Evolutionary conservation across 78 protist species (phyloP).

Genomic region (Dictyostelium brefeldianum): DNA sequence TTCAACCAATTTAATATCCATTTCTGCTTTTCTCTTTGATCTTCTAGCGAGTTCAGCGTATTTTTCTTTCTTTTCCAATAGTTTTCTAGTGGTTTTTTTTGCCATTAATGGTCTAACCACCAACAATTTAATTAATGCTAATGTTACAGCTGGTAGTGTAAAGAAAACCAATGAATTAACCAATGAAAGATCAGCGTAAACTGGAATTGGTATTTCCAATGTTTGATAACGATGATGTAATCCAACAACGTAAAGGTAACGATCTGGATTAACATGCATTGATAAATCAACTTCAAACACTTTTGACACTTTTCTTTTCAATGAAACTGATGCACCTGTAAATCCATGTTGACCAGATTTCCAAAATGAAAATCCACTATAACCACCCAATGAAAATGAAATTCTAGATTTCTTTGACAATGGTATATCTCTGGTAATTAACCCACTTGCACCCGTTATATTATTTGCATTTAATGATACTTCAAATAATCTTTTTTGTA

Average conservation of each 20-base stretch:
- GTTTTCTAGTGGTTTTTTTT: not conserved
- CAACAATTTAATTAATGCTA: not conserved
- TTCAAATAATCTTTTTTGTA: constrained; percentile 48
- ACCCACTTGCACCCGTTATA: not conserved
- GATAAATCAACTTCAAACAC: constrained; percentile 23
- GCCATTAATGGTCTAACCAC: constrained; percentile 20
- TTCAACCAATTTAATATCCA: constrained; percentile 39
- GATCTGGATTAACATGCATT: not conserved
- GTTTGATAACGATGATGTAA: constrained; percentile 50
- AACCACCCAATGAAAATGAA: not conserved
- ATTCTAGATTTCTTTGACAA: constrained; percentile 19
- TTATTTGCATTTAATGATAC: not conserved
- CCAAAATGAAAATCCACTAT: not conserved
- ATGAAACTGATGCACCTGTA: not conserved
- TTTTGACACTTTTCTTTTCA: constrained; percentile 14
- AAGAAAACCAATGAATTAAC: constrained; percentile 22
- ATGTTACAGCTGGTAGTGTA: constrained; percentile 46
- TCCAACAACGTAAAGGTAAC: constrained; percentile 19
- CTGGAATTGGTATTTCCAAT: constrained; percentile 53
- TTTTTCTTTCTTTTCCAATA: constrained; percentile 28
- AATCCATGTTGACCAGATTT: not conserved
- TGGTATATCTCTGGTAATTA: constrained; percentile 52
- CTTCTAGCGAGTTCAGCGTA: not conserved
- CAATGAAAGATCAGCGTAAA: constrained; percentile 10
- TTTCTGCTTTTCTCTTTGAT: constrained; percentile 21